phyloP scores from a whole-genome alignment of 768 basidiomycete genomes.

The Pisolithus marmoratus region DNA sequence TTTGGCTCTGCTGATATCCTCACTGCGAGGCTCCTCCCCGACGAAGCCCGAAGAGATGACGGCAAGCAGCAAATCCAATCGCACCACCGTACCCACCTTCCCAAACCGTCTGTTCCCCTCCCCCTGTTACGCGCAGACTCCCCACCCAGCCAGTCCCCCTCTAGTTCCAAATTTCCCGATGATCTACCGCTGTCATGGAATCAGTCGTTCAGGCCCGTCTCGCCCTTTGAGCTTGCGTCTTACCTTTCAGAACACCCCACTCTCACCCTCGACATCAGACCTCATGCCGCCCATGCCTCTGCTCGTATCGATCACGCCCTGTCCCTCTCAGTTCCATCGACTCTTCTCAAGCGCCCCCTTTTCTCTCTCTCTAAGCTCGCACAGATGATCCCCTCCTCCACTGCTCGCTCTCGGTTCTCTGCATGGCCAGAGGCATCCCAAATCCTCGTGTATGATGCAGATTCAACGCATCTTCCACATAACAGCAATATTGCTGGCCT shows the following conservation, averaged over 20 bases:
- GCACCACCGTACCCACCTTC: conserved; percentile 1
- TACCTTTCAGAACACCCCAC: conserved; percentile 31
- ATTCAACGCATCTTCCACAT: conserved; percentile 55
- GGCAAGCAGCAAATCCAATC: conserved; percentile 10
- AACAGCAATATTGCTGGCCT: conserved; percentile 68
- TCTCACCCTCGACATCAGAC: conserved; percentile 85
- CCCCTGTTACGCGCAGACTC: conserved; percentile 17
- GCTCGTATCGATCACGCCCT: conserved; percentile 67
- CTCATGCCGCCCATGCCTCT: conserved; percentile 65
- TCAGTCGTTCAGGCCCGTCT: conserved; percentile 18
- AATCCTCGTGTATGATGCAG: conserved; percentile 85
- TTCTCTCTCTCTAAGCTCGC: conserved; percentile 75
- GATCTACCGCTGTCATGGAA: conserved; percentile 10
- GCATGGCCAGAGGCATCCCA: conserved; percentile 51
- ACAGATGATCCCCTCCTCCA: conserved; percentile 68
- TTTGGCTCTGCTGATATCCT: conserved; percentile 35
- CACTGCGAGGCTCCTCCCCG: conserved; percentile 32
- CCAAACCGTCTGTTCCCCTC: conserved; percentile 24
- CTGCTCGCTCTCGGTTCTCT: conserved; percentile 54
- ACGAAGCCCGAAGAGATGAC: conserved; percentile 5
- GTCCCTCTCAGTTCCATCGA: conserved; percentile 89
- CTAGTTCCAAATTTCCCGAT: not conserved
- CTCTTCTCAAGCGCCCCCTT: conserved; percentile 84
- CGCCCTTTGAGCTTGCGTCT: conserved; percentile 25
- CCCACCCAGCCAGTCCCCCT: not conserved